Conservation (phyloP, 2,329 filamentous ascomycete genomes). For the Neurospora sp. region DNA sequence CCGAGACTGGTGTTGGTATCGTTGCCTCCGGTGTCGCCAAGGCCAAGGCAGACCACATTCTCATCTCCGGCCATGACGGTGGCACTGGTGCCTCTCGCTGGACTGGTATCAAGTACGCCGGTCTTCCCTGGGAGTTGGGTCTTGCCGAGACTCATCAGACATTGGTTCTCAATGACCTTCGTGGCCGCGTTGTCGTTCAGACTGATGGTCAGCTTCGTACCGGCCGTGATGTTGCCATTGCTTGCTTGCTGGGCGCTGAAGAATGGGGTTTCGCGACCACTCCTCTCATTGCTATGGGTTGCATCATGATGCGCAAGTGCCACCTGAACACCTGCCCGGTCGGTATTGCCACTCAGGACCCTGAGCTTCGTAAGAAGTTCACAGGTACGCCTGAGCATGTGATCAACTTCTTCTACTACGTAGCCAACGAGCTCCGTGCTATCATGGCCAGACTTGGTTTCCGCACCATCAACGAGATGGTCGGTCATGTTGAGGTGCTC, state of each 20-base stretch:
- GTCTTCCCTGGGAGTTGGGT: conserved; percentile 93
- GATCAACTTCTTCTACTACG: conserved; percentile 98
- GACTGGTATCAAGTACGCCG: conserved; percentile 98
- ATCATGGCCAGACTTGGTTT: conserved; percentile 96
- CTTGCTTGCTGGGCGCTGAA: conserved; percentile 91
- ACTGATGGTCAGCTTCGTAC: conserved; percentile 92
- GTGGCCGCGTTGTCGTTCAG: conserved; percentile 91
- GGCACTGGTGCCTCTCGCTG: conserved; percentile 93
- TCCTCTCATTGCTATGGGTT: conserved; percentile 92
- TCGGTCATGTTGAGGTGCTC: conserved; percentile 80
- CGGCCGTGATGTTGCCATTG: conserved; percentile 87
- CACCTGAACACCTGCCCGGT: conserved; percentile 72
- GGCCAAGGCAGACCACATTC: conserved; percentile 91
- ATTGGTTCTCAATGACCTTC: conserved; percentile 86
- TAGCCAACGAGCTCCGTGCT: conserved; percentile 88
- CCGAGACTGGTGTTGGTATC: conserved; percentile 94
- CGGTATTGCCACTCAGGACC: conserved; percentile 91
- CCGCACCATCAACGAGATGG: conserved; percentile 96
- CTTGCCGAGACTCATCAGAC: conserved; percentile 97
- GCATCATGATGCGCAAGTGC: conserved; percentile 79
- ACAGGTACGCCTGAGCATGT: conserved; percentile 87
- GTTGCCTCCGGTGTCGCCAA: conserved; percentile 96
- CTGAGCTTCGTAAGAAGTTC: conserved; percentile 91
- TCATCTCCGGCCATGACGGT: conserved; percentile 95
- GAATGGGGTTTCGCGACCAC: conserved; percentile 96